phyloP scores from a whole-genome alignment of 257 asterid genomes.

The Penstemon newberryi region DNA sequence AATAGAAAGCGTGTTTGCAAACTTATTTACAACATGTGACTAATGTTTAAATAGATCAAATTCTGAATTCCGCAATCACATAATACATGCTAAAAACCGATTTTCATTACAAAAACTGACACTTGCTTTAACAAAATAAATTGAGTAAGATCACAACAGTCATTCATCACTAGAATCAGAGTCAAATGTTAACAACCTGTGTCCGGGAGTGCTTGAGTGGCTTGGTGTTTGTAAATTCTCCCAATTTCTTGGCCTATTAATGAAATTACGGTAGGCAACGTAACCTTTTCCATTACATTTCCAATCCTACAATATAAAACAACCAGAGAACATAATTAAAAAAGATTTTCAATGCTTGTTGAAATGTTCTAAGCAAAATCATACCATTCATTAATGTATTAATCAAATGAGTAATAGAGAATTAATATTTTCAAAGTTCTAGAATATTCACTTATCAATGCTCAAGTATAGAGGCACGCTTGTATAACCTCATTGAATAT shows the following conservation, averaged over 20 bases:
- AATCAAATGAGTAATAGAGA: constrained; percentile 16
- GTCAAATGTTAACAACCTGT: constrained; percentile 62
- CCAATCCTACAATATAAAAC: constrained; percentile 70
- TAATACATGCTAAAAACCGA: neutral
- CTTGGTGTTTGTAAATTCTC: constrained; percentile 57
- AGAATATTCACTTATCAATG: no score
- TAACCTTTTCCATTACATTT: constrained; percentile 91
- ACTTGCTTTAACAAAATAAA: constrained; percentile 6
- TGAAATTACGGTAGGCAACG: constrained; percentile 79
- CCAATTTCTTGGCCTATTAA: constrained; percentile 84
- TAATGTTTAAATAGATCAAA: constrained; percentile 7
- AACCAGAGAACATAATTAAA: constrained; percentile 30
- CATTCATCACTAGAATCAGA: constrained; percentile 27
- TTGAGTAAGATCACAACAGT: constrained; percentile 13
- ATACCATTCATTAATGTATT: neutral
- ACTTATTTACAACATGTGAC: constrained; percentile 1
- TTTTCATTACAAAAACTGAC: neutral
- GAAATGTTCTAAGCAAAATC: neutral
- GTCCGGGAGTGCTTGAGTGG: constrained; percentile 81
- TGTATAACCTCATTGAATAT: neutral
- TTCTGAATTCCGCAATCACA: neutral
- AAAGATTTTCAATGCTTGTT: neutral
- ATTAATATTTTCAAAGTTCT: no score
- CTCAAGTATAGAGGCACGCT: neutral
- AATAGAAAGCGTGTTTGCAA: constrained; percentile 25